Base-by-base conservation (phyloP, 2,329 filamentous ascomycete species). In the Cytospora schulzeri region DNA sequence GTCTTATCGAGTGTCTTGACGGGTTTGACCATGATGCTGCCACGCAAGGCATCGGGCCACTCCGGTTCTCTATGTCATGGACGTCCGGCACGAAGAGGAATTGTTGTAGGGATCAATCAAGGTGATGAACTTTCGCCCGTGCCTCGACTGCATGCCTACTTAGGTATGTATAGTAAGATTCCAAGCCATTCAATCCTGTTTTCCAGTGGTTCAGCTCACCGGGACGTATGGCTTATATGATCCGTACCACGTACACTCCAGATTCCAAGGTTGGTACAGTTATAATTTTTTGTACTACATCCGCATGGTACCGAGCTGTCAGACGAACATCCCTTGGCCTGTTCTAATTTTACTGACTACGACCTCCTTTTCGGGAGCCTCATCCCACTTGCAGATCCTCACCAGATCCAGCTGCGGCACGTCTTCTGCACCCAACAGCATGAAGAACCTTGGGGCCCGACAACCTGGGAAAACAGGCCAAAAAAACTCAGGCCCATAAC, bases 341-440 rank as follows among this genome's bases (percentile, higher is more conserved):
- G 28, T 62, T 62, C 52, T 62, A 56, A 55, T 62, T 50, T 62
- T 56, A n/a, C n/a, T n/a, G n/a, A n/a, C n/a, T n/a, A 62, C 52
- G 7, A 41, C 38, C 17, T 41, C 38, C 38, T 41, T 41, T 41
- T 41, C 38, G 17, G 38, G 38, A 60, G 50, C 58, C 33, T 26
- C 26, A 53, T 52, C 51, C 59, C 51, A 55, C 51, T 19, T 45
- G 51, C 59, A 53, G 59, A 55, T 53, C 59, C 45, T 12, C 51
- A 33, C 52, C 52, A 62, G 59, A 50, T 53, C 41, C 41, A 48
- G 41, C n/a, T 11, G 9, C 19, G 41, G n/a, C n/a, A 22, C 6
- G 38, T n/a, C 35, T 38, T 12, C 4, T 38, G 35, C 15, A 31
- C 29, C 14, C 35, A 19, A 19, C 35, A 19, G 17, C 35, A 4